phyloP scores from a whole-genome alignment of 2,329 filamentous ascomycete species.

The Aspergillus intermedius region DNA sequence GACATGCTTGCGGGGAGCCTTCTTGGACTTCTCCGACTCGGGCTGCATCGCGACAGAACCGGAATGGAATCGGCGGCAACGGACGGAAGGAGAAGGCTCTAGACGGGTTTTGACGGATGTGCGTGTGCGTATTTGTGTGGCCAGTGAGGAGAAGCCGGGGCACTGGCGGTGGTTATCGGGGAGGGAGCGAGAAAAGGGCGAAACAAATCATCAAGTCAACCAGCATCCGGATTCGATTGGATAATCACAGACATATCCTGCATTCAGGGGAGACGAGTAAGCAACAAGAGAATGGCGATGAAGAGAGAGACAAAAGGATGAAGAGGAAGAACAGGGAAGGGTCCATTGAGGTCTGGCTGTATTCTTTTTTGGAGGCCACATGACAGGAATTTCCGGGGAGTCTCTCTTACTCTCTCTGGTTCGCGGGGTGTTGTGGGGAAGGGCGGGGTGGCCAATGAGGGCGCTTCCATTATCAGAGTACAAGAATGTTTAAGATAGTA shows the following conservation, averaged over 20 bases:
- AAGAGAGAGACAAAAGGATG: not conserved
- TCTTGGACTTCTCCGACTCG: conserved; percentile 19
- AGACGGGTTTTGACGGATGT: not conserved
- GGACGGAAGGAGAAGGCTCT: not conserved
- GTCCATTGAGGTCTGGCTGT: not conserved
- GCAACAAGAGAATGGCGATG: not conserved
- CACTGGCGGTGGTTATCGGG: not conserved
- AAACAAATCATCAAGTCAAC: conserved; percentile 3
- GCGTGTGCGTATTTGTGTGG: not conserved
- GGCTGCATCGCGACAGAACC: conserved; percentile 16
- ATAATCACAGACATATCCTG: not conserved
- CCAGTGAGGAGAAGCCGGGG: not conserved
- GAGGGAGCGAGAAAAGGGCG: not conserved
- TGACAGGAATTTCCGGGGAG: not conserved
- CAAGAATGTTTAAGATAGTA: not conserved
- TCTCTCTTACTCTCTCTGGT: not conserved
- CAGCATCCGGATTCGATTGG: conserved; percentile 3
- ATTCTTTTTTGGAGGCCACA: not conserved
- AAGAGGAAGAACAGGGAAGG: not conserved
- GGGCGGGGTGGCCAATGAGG: not conserved
- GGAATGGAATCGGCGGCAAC: not conserved
- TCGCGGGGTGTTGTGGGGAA: conserved; percentile 1
- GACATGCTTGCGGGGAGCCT: conserved; percentile 35
- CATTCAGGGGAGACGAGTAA: not conserved
- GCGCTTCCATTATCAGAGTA: not conserved